Evolutionary conservation across 1,284 basidiomycete species (phyloP), one percentile per base, ranked within the genome.

Genomic region (Sporisorium graminicola): DNA sequence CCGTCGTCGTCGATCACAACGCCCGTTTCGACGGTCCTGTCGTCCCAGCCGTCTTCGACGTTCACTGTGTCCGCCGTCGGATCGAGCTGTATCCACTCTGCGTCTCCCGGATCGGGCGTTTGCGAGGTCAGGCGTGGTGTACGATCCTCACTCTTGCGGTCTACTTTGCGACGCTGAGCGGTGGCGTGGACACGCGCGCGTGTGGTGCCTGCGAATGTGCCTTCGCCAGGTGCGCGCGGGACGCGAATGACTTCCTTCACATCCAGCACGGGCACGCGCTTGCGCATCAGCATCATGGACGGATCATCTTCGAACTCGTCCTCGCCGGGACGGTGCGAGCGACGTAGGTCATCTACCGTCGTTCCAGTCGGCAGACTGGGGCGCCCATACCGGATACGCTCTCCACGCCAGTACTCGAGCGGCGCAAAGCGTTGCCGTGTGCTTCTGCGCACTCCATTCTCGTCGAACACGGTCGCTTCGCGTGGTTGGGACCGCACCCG

Each of bases 341-440:
- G 51, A 14, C 62, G 65, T 35, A 72, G 51, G 22, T 72, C 74
- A 1, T 63, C 74, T 1, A 50, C n/a, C 0, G 57, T 71, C 6
- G 54, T 40, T 14, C 67, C 76, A 37, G n/a, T 52, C 16, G 65
- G 73, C n/a, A 72, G 62, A 44, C 79, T 70, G 6, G 84, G 78
- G 3, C 82, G 73, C 10, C 87, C 59, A 79, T 94, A 98, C 8
- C 95, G 91, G 27, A 94, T 90, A 70, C 91, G 92, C 86, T 99
- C 96, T 74, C 91, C 91, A n/a, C 94, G 90, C 97, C 97, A 99
- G 87, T 89, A 97, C 44, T 94, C 92, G 29, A 99, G 88, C 2
- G 96, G 97, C 52, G 88, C 87, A 79, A 91, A 91, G 16, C 91
- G 90, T 59, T 89, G 88, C 22, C 95, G 91, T 53, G 88, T 88